Conservation (phyloP, 306 rosid species). For the Prunus kanzakura region DNA sequence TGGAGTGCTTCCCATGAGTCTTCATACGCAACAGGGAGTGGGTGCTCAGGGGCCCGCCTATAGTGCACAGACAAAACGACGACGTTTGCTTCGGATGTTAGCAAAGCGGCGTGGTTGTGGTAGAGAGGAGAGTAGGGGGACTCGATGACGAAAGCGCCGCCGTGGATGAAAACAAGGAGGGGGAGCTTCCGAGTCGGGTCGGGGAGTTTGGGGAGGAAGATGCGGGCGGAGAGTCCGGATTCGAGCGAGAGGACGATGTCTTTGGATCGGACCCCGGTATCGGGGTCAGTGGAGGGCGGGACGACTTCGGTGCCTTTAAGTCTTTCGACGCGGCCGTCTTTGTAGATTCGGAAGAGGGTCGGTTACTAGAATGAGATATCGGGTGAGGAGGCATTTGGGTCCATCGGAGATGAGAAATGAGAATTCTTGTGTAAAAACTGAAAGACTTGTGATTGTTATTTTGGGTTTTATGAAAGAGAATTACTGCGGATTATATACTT, state of each 20-base stretch:
- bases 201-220: slow-evolving; percentile 26
- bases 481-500: no score
- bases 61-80: slow-evolving; percentile 22
- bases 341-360: neutral
- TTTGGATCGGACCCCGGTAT: slow-evolving; percentile 35
- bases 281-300: slow-evolving; percentile 27
- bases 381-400: no score
- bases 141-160: no score
- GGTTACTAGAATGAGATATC: no score
- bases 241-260: slow-evolving; percentile 31
- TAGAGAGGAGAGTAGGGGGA: slow-evolving; percentile 16
- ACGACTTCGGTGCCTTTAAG: slow-evolving; percentile 12
- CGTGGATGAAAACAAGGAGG: no score
- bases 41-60: slow-evolving; percentile 33
- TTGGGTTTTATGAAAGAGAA: no score
- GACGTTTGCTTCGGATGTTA: slow-evolving; percentile 27
- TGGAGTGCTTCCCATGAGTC: neutral
- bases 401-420: no score
- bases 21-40: slow-evolving; percentile 18
- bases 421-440: no score
- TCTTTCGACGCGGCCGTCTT: slow-evolving; percentile 29
- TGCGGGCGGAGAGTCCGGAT: slow-evolving; percentile 24
- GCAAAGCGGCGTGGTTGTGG: slow-evolving; percentile 10
- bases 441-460: no score
- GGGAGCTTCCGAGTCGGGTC: no score